Percentiles rank a stretch among this genome's conserved stretches.
Conservation (phyloP, 805 yeast genomes). For the Schizosaccharomyces lindneri region DNA sequence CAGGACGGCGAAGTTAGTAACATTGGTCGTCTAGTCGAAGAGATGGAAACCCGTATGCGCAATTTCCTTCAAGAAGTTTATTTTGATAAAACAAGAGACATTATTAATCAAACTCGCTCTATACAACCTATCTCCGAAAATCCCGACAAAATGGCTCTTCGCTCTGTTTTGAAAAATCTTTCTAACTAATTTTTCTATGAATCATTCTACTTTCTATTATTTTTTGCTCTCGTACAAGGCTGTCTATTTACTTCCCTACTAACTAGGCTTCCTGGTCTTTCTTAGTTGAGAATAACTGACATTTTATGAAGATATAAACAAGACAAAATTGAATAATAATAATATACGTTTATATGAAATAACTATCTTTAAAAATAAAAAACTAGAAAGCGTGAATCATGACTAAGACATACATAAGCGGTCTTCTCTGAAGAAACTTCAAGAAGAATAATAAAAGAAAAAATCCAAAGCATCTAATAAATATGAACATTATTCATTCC, state of each 20-base stretch:
- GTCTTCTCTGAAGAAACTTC: too few species aligned
- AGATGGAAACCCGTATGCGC: constrained; percentile 65
- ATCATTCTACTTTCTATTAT: background rate
- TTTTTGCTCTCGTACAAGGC: background rate
- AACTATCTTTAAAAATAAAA: too few species aligned
- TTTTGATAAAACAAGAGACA: constrained; percentile 81
- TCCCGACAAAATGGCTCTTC: constrained; percentile 13
- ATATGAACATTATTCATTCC: background rate
- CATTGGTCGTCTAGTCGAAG: constrained; percentile 67
- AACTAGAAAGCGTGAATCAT: too few species aligned
- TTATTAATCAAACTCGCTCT: constrained; percentile 43
- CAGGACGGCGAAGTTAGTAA: constrained; percentile 35
- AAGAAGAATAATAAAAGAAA: too few species aligned
- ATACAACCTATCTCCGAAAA: constrained; percentile 15
- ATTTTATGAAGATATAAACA: too few species aligned
- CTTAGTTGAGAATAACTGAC: too few species aligned
- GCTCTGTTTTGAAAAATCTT: background rate
- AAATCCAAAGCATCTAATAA: too few species aligned
- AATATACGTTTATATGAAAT: too few species aligned
- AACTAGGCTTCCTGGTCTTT: too few species aligned
- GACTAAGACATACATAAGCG: too few species aligned
- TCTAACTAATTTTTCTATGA: background rate
- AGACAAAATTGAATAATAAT: too few species aligned
- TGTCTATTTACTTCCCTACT: too few species aligned
- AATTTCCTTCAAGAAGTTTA: constrained; percentile 77